Base-by-base conservation (phyloP, 2,329 filamentous ascomycete genomes). In the Talaromyces sp. region DNA sequence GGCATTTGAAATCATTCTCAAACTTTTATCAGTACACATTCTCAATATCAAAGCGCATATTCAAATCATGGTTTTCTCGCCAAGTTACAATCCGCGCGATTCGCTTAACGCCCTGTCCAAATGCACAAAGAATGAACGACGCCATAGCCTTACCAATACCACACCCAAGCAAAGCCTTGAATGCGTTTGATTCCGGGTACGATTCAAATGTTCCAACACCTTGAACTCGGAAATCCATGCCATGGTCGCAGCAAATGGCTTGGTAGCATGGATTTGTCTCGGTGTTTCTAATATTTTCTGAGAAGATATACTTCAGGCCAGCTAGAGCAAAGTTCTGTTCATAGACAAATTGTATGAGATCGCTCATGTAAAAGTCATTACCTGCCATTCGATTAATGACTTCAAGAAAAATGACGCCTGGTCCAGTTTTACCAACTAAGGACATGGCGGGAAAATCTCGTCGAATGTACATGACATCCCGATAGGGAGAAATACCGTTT, bases 81-180 rank as follows among this genome's bases (percentile, higher is more conserved):
- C 43, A 52, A 7, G 17, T 46, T 10, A 42, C 27, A 20, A 57
- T 37, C 3, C 49, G 45, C 9, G 45, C 27, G 35, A 57, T 57
- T 2, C 46, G 52, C 10, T 40, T 45, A 4, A 51, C 20, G 3
- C 52, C 52, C n/a, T 51, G 46, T 13, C 46, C 37, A 44, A 49
- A 57, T 11, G 45, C 37, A 20, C 48, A 39, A 11, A 57, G 10
- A n/a, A 57, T 40, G 10, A 55, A 39, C 4, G 47, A 33, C 0
- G 37, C 42, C 4, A 50, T 32, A 9, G 49, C 20, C 20, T 53
- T 55, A 27, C 52, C 55, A 37, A 57, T 42, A 2, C 49, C 47
- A 16, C 46, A 52, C 14, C 55, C 55, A 41, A 57, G 43, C 33
- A 55, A 22, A 14, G 36, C 46, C 6, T 46, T 49, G 11, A 41